phyloP scores from a whole-genome alignment of 129 eudicot species.

The sunflower (Helianthus annuus) region HanXRQr2.0-SUNRISE NC_035441.2:136101727-136102226 shows the following conservation, averaged over 20 bases:
- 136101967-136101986: conserved; percentile 65
- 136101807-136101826: conserved; percentile 82
- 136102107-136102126: conserved; percentile 61
- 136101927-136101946: conserved; percentile 58
- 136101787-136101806: conserved; percentile 71
- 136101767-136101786: conserved; percentile 99
- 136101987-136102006: not conserved
- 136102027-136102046: not conserved
- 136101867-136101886: conserved; percentile 1
- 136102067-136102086: conserved; percentile 38
- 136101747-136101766: conserved; percentile 20
- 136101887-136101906: conserved; percentile 1
- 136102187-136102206: conserved; percentile 75
- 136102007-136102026: not conserved
- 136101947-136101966: conserved; percentile 60
- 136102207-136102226: conserved; percentile 82
- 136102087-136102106: conserved; percentile 60
- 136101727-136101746: not conserved
- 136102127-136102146: conserved; percentile 51
- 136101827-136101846: conserved; percentile 18
- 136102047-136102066: not conserved
- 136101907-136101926: conserved; percentile 88
- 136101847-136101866: not conserved
- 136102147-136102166: conserved; percentile 43
- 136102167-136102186: conserved; percentile 56